phyloP scores from a whole-genome alignment of 495 filamentous ascomycete genomes.

The Ramalina intermedia region DNA sequence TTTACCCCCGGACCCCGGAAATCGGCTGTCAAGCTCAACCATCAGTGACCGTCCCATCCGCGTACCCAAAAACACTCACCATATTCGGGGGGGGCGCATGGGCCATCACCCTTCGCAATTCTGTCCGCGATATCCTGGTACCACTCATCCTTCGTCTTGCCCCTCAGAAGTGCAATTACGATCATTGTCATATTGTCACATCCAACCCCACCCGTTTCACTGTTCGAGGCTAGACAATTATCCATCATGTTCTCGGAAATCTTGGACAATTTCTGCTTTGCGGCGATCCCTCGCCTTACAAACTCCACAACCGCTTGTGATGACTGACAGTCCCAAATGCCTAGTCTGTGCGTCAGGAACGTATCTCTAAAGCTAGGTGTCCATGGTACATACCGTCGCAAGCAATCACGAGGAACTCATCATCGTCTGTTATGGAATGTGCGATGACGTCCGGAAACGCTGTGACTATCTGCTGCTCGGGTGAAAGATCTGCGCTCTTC shows the following conservation, averaged over 20 bases:
- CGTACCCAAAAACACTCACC: slow-evolving; percentile 55
- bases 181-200: slow-evolving; percentile 99
- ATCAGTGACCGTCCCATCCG: slow-evolving; percentile 15
- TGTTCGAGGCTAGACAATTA: slow-evolving; percentile 93
- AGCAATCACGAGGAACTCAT: slow-evolving; percentile 92
- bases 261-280: slow-evolving; percentile 78
- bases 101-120: slow-evolving; percentile 93
- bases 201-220: slow-evolving; percentile 92
- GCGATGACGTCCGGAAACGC: slow-evolving; percentile 86
- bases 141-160: slow-evolving; percentile 92
- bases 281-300: slow-evolving; percentile 85
- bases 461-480: slow-evolving; percentile 95
- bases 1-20: slow-evolving; percentile 86
- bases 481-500: slow-evolving; percentile 90
- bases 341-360: slow-evolving; percentile 27
- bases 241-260: slow-evolving; percentile 99
- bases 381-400: slow-evolving; percentile 64
- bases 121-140: slow-evolving; percentile 87
- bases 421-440: slow-evolving; percentile 81
- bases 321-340: slow-evolving; percentile 98
- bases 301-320: slow-evolving; percentile 96
- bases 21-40: slow-evolving; percentile 55
- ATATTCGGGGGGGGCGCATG: slow-evolving; percentile 98
- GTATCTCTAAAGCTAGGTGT: neutral
- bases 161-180: slow-evolving; percentile 74